phyloP scores from a whole-genome alignment of 2,329 filamentous ascomycete species.

The Chaetomiaceae sp. region DNA sequence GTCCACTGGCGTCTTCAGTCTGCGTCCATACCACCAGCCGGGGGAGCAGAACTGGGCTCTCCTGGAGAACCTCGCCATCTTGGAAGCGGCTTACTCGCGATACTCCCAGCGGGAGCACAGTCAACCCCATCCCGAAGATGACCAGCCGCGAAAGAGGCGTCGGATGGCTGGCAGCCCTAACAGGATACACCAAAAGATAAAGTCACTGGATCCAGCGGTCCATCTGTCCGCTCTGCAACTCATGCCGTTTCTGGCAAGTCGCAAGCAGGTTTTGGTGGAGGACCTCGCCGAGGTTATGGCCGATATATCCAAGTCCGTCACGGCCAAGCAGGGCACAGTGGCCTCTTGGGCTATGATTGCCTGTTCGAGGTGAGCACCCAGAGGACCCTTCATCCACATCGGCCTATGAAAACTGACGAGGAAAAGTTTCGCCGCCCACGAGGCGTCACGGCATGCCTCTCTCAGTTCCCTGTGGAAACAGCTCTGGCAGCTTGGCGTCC shows the following conservation, averaged over 20 bases:
- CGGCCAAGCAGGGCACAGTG: conserved; percentile 63
- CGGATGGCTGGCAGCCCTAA: conserved; percentile 40
- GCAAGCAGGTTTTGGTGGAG: conserved; percentile 43
- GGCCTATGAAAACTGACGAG: conserved; percentile 8
- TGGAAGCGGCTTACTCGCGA: conserved; percentile 48
- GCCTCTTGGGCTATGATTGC: conserved; percentile 81
- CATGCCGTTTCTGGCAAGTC: conserved; percentile 52
- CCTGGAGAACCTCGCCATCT: conserved; percentile 53
- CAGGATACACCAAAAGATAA: conserved; percentile 47
- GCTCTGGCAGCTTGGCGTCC: conserved; percentile 68
- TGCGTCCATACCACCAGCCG: conserved; percentile 49
- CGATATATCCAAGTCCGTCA: conserved; percentile 54
- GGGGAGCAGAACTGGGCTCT: conserved; percentile 58
- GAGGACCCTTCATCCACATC: neutral
- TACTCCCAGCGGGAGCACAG: conserved; percentile 25
- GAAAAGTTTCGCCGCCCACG: conserved; percentile 45
- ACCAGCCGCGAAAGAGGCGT: conserved; percentile 51
- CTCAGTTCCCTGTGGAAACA: conserved; percentile 60
- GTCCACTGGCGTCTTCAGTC: conserved; percentile 46
- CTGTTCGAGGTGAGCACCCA: conserved; percentile 62
- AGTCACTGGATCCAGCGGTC: conserved; percentile 40
- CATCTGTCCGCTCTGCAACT: conserved; percentile 53
- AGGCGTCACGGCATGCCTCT: conserved; percentile 35
- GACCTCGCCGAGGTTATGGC: conserved; percentile 54
- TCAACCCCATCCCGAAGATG: conserved; percentile 28